Evolutionary conservation across 2,329 filamentous ascomycete species (phyloP), one percentile per base, ranked within the genome.

Genomic region (Geosmithia putterillii): DNA sequence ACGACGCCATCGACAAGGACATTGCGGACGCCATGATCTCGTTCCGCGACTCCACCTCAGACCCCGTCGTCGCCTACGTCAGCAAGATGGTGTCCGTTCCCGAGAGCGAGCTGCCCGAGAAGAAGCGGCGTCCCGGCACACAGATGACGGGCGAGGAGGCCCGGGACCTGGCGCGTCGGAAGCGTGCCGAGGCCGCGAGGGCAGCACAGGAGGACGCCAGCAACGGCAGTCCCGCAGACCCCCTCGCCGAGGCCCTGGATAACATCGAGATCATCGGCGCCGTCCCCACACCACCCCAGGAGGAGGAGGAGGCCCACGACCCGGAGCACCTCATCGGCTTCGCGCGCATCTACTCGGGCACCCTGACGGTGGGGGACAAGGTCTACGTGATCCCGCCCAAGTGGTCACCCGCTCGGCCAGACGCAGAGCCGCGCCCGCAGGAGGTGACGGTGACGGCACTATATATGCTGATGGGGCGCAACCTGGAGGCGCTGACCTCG

Each of bases 1-100:
- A 81, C 3, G 73, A 78, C 3, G 71, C 78, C 51, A 79, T 96
- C 39, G 79, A 85, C 43, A 64, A 74, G 2, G 65, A 70, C 7
- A 66, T 96, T 43, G 82, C 79, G 51, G 70, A 83, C n/a, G 86
- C 90, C 5, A 90, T 96, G 81, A 65, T 84, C 2, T 71, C 79
- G 1, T 95, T 94, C 57, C 85, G 84, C 54, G 76, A 76, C 3
- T 72, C 71, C 0, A 70, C 75, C 35, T 71, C 79, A 1, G 83
- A 84, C 45, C 89, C 90, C 0, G 79, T 94, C 0, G 86, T 98
- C 2, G 90, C 86, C 8, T 98, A 95, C 51, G 86, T 98, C 47
- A 96, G 90, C 65, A 98, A 98, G 60, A 95, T 98, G 88, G 86
- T 96, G 2, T 92, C 92, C 0, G 74, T 98, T 12, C 90, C 88